Conservation (phyloP, 2,329 filamentous ascomycete species). For the Penicillium sp. region DNA sequence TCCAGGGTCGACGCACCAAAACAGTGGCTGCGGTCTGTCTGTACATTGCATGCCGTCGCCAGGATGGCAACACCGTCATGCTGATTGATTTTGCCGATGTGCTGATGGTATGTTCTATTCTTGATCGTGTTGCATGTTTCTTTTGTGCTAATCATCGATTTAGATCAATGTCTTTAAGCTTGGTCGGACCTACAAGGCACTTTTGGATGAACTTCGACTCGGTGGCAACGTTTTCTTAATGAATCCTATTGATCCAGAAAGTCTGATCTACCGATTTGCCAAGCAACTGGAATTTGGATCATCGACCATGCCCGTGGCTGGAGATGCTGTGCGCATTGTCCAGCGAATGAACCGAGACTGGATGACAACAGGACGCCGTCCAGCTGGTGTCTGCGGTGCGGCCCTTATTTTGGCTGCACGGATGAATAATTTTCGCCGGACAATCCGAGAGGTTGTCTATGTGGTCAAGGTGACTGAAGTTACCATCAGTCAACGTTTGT, state of each 20-base stretch:
- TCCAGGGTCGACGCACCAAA: slow-evolving; percentile 76
- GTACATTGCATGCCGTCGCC: slow-evolving; percentile 78
- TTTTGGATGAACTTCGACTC: slow-evolving; percentile 56
- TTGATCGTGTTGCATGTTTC: slow-evolving; percentile 24
- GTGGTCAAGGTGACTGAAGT: slow-evolving; percentile 93
- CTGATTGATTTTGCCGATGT: slow-evolving; percentile 93
- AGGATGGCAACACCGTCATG: slow-evolving; percentile 76
- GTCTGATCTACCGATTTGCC: slow-evolving; percentile 85
- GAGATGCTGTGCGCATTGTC: slow-evolving; percentile 80
- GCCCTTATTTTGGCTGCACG: slow-evolving; percentile 90
- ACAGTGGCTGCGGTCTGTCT: slow-evolving; percentile 86
- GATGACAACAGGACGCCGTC: slow-evolving; percentile 91
- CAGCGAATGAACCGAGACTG: slow-evolving; percentile 93
- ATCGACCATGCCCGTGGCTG: slow-evolving; percentile 74
- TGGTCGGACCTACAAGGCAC: slow-evolving; percentile 79
- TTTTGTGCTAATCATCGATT: background rate
- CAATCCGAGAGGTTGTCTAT: slow-evolving; percentile 91
- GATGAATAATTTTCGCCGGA: slow-evolving; percentile 96
- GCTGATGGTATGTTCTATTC: slow-evolving; percentile 40
- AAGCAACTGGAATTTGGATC: slow-evolving; percentile 85
- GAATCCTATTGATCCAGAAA: slow-evolving; percentile 75
- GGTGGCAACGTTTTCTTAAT: slow-evolving; percentile 59
- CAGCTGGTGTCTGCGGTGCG: slow-evolving; percentile 88
- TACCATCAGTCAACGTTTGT: slow-evolving; percentile 83
- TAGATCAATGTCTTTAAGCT: slow-evolving; percentile 83